Conservation (phyloP, 176 grass and related monocot genomes). For the Canna indica region DNA sequence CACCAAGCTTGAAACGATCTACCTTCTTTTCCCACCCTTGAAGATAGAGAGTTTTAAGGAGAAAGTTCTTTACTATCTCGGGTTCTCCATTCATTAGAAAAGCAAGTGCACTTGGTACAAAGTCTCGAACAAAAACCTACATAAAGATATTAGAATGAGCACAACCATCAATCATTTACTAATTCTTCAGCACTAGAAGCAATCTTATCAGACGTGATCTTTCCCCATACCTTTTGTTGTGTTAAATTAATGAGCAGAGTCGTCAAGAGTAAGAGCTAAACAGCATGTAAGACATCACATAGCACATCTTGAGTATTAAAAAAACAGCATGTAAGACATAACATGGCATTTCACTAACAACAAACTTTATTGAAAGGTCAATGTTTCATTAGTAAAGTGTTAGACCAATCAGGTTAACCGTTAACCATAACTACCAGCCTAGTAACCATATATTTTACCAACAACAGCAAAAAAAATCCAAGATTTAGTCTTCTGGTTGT, state of each 20-base stretch:
- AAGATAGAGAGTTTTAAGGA: conserved; percentile 68
- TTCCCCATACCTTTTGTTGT: too few species aligned
- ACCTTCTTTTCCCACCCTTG: conserved; percentile 87
- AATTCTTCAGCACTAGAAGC: neutral
- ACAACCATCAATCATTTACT: neutral
- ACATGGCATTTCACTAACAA: neutral
- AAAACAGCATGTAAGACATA: neutral
- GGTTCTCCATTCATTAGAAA: conserved; percentile 93
- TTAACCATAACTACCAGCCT: too few species aligned
- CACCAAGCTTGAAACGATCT: conserved; percentile 94
- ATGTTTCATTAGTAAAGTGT: neutral
- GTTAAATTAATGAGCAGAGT: too few species aligned
- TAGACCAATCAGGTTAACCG: too few species aligned
- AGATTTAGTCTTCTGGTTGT: too few species aligned
- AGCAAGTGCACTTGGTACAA: conserved; percentile 86
- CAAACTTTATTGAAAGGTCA: neutral
- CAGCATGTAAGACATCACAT: too few species aligned
- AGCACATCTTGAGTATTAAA: too few species aligned
- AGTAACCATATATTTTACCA: too few species aligned
- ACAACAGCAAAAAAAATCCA: too few species aligned
- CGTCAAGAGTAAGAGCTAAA: too few species aligned
- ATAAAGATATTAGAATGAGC: neutral
- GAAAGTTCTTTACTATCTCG: conserved; percentile 75
- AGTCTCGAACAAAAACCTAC: conserved; percentile 88
- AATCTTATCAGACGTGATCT: neutral